Percentiles rank a stretch among this genome's conserved stretches.
phyloP scores from a whole-genome alignment of 1,284 basidiomycete genomes.

The Moniliophthora roreri region DNA sequence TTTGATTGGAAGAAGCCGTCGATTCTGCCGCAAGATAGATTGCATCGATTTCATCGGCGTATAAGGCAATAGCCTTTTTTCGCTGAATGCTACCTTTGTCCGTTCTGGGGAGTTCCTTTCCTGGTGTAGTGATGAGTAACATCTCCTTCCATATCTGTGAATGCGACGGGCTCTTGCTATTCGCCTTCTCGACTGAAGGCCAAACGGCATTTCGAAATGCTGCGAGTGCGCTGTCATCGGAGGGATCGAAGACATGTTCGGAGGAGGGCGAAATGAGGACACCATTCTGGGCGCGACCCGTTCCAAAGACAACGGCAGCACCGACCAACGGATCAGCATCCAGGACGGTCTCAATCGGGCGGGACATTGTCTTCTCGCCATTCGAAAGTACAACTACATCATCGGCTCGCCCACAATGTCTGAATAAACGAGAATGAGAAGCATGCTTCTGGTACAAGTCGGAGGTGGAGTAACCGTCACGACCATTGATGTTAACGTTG shows the following conservation, averaged over 20 bases:
- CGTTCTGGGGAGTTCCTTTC: not conserved
- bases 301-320: conserved; percentile 3
- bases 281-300: conserved; percentile 7
- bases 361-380: conserved; percentile 6
- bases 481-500: not conserved
- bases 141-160: conserved; percentile 8
- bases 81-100: conserved; percentile 6
- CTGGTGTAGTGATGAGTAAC: conserved; percentile 1
- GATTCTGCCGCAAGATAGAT: conserved; percentile 1
- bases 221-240: not conserved
- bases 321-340: conserved; percentile 1
- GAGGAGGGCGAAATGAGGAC: conserved; percentile 1
- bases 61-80: not conserved
- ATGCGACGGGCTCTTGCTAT: conserved; percentile 1
- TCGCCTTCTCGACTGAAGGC: conserved; percentile 5
- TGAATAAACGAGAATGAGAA: not conserved
- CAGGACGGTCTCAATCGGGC: conserved; percentile 3
- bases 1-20: too few relatives aligned
- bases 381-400: conserved; percentile 7
- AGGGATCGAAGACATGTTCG: not conserved
- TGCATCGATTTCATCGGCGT: conserved; percentile 5
- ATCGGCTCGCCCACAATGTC: conserved; percentile 5
- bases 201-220: conserved; percentile 5
- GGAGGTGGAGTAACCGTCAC: conserved; percentile 1
- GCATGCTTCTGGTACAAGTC: conserved; percentile 4